Percentiles rank a stretch among this genome's conserved stretches.
These are phyloP conservation scores for Puccinia coronata DNA, from an alignment of 1,284 basidiomycete genomes.

Conservation along the genomic window DNA sequence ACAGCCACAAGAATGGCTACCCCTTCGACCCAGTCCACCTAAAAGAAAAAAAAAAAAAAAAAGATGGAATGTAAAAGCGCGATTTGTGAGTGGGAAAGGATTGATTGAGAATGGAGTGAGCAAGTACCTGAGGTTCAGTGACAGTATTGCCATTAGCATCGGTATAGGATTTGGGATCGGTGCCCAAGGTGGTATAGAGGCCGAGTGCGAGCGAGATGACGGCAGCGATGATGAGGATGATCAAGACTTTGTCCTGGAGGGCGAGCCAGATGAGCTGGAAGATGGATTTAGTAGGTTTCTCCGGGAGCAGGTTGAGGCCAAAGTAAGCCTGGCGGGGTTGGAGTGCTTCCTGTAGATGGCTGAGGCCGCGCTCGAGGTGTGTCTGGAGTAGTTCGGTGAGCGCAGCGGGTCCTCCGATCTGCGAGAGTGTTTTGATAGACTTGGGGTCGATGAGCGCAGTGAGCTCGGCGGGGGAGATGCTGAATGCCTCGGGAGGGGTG, in stretches of 20 bases:
- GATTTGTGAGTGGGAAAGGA: no score
- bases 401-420: constrained; percentile 72
- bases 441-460: constrained; percentile 89
- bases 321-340: constrained; percentile 64
- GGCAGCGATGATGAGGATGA: constrained; percentile 86
- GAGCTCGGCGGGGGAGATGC: constrained; percentile 62
- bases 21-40: constrained; percentile 93
- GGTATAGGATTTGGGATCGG: constrained; percentile 64
- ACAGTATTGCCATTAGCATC: constrained; percentile 56
- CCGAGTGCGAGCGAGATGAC: constrained; percentile 90
- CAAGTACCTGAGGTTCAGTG: constrained; percentile 36
- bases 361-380: constrained; percentile 65
- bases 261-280: constrained; percentile 89
- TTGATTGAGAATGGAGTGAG: neutral
- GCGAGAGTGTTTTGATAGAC: constrained; percentile 67
- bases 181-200: constrained; percentile 87
- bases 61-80: no score
- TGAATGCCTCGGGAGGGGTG: no score
- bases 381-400: constrained; percentile 76
- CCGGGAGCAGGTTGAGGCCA: constrained; percentile 79
- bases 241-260: constrained; percentile 92
- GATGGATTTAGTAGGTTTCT: constrained; percentile 74
- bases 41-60: constrained; percentile 6
- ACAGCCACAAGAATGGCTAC: constrained; percentile 88
- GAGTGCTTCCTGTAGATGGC: constrained; percentile 49